These are phyloP conservation scores for Cytidiella melzeri DNA, from an alignment of 768 basidiomycete species.

Conservation along the genomic window DNA sequence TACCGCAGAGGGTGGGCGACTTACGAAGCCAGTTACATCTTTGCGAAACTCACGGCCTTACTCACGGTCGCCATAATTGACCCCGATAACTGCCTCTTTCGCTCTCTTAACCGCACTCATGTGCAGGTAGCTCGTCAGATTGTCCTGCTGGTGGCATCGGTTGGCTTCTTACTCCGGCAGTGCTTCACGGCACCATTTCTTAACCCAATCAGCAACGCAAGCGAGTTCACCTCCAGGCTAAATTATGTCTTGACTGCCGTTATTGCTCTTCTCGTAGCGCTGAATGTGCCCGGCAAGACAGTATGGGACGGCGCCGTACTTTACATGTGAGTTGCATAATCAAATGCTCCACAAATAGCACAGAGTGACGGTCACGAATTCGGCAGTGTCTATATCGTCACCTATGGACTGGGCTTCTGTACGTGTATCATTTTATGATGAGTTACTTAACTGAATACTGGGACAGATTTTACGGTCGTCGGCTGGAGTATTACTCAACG, in stretches of 20 bases:
- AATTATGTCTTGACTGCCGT: slow-evolving; percentile 64
- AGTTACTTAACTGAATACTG: neutral
- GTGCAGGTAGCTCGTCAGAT: slow-evolving; percentile 56
- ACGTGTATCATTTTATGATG: slow-evolving; percentile 16
- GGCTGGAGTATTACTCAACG: slow-evolving; percentile 44
- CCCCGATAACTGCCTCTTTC: slow-evolving; percentile 70
- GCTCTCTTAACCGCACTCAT: slow-evolving; percentile 40
- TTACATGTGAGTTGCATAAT: slow-evolving; percentile 48
- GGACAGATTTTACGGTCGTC: slow-evolving; percentile 58
- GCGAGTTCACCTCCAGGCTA: slow-evolving; percentile 66
- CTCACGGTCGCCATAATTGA: slow-evolving; percentile 61
- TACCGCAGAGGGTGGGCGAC: slow-evolving; percentile 67
- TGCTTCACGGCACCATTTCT: slow-evolving; percentile 57
- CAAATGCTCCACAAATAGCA: too few relatives aligned
- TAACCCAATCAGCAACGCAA: slow-evolving; percentile 67
- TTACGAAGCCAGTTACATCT: slow-evolving; percentile 59
- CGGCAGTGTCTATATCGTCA: slow-evolving; percentile 42
- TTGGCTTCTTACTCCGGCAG: slow-evolving; percentile 56
- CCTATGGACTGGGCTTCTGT: slow-evolving; percentile 68
- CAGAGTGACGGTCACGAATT: too few relatives aligned
- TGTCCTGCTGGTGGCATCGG: slow-evolving; percentile 48
- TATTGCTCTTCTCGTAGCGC: slow-evolving; percentile 56
- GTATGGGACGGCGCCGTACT: slow-evolving; percentile 59
- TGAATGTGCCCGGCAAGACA: slow-evolving; percentile 47
- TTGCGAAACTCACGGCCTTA: slow-evolving; percentile 64